A percentile compares a stretch with the other conserved stretches of the same genome.
phyloP scores from a whole-genome alignment of 805 yeast genomes.

The Candida palmyrensis region DNA sequence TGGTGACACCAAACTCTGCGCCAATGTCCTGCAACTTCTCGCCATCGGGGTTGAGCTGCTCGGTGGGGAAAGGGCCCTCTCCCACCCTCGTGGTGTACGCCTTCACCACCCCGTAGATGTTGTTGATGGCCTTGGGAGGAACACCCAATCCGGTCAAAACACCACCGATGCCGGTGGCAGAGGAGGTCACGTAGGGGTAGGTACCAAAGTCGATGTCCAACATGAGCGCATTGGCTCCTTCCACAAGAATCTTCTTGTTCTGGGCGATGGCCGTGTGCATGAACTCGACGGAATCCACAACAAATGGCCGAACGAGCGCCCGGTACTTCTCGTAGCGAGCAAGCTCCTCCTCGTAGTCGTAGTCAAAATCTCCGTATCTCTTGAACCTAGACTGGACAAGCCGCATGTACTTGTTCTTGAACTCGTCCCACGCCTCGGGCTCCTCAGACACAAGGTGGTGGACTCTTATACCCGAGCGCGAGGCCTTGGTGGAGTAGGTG shows the following conservation, averaged over 20 bases:
- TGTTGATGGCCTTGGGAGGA: constrained; percentile 80
- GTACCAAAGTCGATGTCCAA: constrained; percentile 97
- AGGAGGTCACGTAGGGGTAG: constrained; percentile 94
- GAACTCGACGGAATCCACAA: constrained; percentile 85
- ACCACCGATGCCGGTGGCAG: constrained; percentile 96
- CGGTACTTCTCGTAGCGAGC: constrained; percentile 70
- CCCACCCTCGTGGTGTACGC: constrained; percentile 99
- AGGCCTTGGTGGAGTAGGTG: constrained; percentile 93
- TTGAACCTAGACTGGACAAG: constrained; percentile 75
- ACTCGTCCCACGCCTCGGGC: constrained; percentile 91
- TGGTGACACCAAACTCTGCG: constrained; percentile 95
- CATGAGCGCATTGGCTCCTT: constrained; percentile 98
- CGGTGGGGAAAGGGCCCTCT: constrained; percentile 99
- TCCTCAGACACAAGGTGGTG: constrained; percentile 91
- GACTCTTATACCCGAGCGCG: constrained; percentile 94
- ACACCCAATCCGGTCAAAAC: constrained; percentile 94
- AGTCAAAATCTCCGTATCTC: constrained; percentile 92
- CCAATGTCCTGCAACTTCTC: constrained; percentile 87
- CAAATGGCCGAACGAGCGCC: constrained; percentile 78
- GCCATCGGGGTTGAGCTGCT: constrained; percentile 84
- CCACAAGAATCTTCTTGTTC: constrained; percentile 85
- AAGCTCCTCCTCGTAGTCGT: constrained; percentile 77
- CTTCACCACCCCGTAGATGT: constrained; percentile 93
- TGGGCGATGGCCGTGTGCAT: constrained; percentile 71
- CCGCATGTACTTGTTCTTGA: constrained; percentile 70